A percentile compares a stretch with the other conserved stretches of the same genome.
These are phyloP conservation scores for Triglochin maritima DNA, from an alignment of 106 monocot genomes.

Conservation along the genomic window DNA sequence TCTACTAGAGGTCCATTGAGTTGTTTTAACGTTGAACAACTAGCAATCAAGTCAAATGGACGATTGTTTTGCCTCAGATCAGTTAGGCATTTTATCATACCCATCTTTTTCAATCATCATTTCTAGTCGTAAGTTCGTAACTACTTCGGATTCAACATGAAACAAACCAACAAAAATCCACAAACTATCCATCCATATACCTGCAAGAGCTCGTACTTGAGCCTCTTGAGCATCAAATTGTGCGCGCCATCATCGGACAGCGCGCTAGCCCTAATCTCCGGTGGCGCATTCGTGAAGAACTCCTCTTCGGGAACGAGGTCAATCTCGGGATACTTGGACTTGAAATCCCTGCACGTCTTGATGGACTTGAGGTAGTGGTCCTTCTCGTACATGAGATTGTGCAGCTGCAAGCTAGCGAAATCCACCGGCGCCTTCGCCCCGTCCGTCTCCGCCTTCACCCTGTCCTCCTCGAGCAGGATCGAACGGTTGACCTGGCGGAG, in stretches of 20 bases:
- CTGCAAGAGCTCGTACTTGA: conserved; percentile 84
- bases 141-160: neutral
- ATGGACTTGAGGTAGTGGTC: conserved; percentile 91
- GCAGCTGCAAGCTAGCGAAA: conserved; percentile 76
- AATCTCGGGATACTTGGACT: conserved; percentile 74
- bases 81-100: too few species aligned
- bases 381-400: conserved; percentile 96
- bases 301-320: conserved; percentile 83
- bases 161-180: neutral
- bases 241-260: conserved; percentile 46
- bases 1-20: too few species aligned
- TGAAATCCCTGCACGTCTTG: conserved; percentile 86
- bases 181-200: conserved; percentile 12
- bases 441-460: conserved; percentile 80
- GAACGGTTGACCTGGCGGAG: conserved; percentile 80
- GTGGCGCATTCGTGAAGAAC: conserved; percentile 54
- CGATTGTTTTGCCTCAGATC: too few species aligned
- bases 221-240: conserved; percentile 94
- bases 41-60: too few species aligned
- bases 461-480: conserved; percentile 86
- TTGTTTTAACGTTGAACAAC: too few species aligned
- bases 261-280: conserved; percentile 50
- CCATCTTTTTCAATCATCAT: too few species aligned
- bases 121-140: too few species aligned
- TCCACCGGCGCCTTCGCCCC: conserved; percentile 87